Conservation (phyloP, 2,329 filamentous ascomycete genomes). For the Xylaria sp. region DNA sequence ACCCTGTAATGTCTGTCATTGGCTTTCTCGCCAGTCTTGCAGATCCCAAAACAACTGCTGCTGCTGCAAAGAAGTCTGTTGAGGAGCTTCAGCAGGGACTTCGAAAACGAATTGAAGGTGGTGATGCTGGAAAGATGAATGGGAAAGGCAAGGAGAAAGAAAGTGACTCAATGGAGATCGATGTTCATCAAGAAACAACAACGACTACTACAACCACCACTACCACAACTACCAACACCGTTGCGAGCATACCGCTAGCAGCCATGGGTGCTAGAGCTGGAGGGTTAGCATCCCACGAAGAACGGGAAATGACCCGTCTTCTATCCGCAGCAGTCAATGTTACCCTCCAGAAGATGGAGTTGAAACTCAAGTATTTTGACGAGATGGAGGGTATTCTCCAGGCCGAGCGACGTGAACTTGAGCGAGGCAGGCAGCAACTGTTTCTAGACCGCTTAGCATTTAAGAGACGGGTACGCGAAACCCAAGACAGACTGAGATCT, state of each 20-base stretch:
- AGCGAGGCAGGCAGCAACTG: constrained; percentile 89
- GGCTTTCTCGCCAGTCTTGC: constrained; percentile 92
- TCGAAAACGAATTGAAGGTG: constrained; percentile 77
- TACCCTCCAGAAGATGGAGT: constrained; percentile 92
- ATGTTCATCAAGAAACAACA: constrained; percentile 63
- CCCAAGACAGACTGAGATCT: constrained; percentile 77
- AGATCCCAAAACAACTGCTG: constrained; percentile 88
- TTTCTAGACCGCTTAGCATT: constrained; percentile 93
- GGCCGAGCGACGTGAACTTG: constrained; percentile 90
- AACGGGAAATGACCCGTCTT: constrained; percentile 94
- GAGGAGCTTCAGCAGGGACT: constrained; percentile 85
- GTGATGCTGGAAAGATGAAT: constrained; percentile 58
- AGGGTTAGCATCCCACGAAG: constrained; percentile 92
- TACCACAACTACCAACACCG: constrained; percentile 58
- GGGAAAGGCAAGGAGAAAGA: constrained; percentile 70
- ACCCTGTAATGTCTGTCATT: constrained; percentile 95
- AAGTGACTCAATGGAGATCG: constrained; percentile 71
- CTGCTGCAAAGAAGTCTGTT: constrained; percentile 87
- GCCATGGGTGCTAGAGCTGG: constrained; percentile 86
- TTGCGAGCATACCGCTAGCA: constrained; percentile 84
- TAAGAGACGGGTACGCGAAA: constrained; percentile 84
- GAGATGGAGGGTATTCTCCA: constrained; percentile 95
- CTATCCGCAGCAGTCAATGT: constrained; percentile 93
- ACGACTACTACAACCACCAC: constrained; percentile 58
- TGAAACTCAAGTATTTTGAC: constrained; percentile 95